Percentiles rank a stretch among this genome's conserved stretches.
Evolutionary conservation across 108 stramenopile genomes (phyloP).

Genomic region (Pseudonitzschia multistriata): DNA sequence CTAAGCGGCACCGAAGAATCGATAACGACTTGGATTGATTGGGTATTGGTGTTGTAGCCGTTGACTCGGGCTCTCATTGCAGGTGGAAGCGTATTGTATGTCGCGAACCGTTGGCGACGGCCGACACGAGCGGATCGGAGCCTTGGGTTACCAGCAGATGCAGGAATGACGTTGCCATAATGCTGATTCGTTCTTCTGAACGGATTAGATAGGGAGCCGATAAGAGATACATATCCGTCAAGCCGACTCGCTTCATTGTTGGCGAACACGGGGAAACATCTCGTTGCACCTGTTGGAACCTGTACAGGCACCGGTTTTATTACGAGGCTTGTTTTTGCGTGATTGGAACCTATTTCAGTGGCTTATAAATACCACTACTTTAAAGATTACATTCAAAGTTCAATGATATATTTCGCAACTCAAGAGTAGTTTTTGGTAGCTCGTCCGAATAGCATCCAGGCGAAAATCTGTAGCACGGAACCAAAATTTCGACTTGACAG

Average conservation of each 20-base stretch:
- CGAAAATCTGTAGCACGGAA: too few species aligned
- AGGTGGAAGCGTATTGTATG: slow-evolving; percentile 4
- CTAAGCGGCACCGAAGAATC: slow-evolving; percentile 25
- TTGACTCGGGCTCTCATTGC: background rate
- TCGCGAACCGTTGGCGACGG: slow-evolving; percentile 22
- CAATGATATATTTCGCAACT: too few species aligned
- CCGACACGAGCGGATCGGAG: slow-evolving; percentile 5
- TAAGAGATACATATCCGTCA: slow-evolving; percentile 27
- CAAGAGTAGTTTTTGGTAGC: too few species aligned
- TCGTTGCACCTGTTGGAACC: slow-evolving; percentile 26
- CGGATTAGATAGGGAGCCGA: slow-evolving; percentile 10
- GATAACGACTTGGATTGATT: background rate
- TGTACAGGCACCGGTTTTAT: slow-evolving; percentile 9
- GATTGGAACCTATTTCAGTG: background rate
- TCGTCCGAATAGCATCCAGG: too few species aligned
- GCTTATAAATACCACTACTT: too few species aligned
- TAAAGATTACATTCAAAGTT: too few species aligned
- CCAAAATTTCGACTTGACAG: too few species aligned
- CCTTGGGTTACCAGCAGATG: slow-evolving; percentile 11
- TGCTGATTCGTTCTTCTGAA: slow-evolving; percentile 11
- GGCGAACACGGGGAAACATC: slow-evolving; percentile 25
- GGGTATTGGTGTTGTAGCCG: background rate
- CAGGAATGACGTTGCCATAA: slow-evolving; percentile 30
- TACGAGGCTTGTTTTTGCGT: background rate
- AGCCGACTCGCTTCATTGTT: slow-evolving; percentile 36